Evolutionary conservation across 2,329 filamentous ascomycete species (phyloP), one percentile per base, ranked within the genome.

Genomic region (Harringtonia lauricola): DNA sequence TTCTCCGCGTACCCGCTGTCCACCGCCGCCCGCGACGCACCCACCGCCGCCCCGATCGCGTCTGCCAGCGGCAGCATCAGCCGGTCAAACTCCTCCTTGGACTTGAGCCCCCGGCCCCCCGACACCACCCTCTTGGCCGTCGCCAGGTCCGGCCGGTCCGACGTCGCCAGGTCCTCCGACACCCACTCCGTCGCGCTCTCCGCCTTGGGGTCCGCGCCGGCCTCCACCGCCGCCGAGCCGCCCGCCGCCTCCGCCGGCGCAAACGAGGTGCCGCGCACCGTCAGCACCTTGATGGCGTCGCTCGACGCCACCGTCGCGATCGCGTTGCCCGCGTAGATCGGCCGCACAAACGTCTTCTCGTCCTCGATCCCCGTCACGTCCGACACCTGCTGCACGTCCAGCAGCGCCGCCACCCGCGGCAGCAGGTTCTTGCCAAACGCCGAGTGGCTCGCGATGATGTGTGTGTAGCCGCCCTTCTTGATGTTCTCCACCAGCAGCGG

Each of bases 1-100:
- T 98, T 98, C 69, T 98, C 92, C 26, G 92, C 92, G 59, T 95
- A 98, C 6, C 92, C 92, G 55, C 86, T 94, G 66, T 98, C 92
- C 34, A 98, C 92, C 10, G 92, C 92, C 17, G 92, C 92, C 56
- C 92, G 81, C 41, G 87, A 95, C 24, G 92, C 92, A 56, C 92
- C 92, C 48, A 98, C 88, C 5, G 92, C 92, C n/a, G 92, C 92
- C 36, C 89, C 90, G 4, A 98, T 73, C 1, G 87, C 79, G 63
- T 98, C 92, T 2, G 92, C 92, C 44, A 98, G 75, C 36, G 92
- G 90, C 44, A 88, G 72, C 74, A 98, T 96, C 44, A 98, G 64
- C 55, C 76, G 81, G 67, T 98, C 89, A 58, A 98, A 98, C 44
- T 96, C 89, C 63, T 95, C 87, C 72, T 95, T 96, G 15, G 90